Base-by-base conservation (phyloP, 2,329 filamentous ascomycete species). In the Kalmusia sp. region DNA sequence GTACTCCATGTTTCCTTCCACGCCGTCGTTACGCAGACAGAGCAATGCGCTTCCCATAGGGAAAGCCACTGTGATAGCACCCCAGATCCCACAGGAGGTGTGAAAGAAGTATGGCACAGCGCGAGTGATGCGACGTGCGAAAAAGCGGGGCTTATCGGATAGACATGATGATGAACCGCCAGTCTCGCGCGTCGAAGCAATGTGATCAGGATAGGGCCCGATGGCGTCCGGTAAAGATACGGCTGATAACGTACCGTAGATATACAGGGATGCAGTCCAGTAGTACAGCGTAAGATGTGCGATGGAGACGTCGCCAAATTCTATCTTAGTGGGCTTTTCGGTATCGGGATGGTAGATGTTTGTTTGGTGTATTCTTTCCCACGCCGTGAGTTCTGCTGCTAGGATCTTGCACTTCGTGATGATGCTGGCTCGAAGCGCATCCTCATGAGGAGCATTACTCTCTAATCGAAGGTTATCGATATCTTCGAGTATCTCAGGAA, bases 401-500 rank as follows among this genome's bases (percentile, higher is more conserved):
- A 66, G 35, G 4, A 50, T 53, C 61, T 57, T 64, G 22, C 65
- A 68, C 34, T 54, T 63, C 2, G 54, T 28, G 6, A 53, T 35
- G 2, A 52, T 52, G n/a, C 45, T 28, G 2, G 57, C 51, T 24
- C 51, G 54, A 3, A 59, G 27, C 12, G 40, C 33, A 21, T 55
- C 37, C 37, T 54, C 51, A 6, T 31, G 14, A 3, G 27, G 46
- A 11, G 48, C 38, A 4, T 53, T 37, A n/a, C 38, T 37, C 4
- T 30, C 27, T 14, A 49, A 39, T 7, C 43, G 49, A 2, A 69
- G 25, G 22, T 37, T 54, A 34, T 76, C 71, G 1, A 73, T 52
- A 1, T 64, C 58, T 50, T 67, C 66, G 3, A 75, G 49, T 8
- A 75, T 50, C 19, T 63, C 65, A 1, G 73, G 74, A 6, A 75